Percentiles rank a stretch among this genome's conserved stretches.
Evolutionary conservation across 2,329 filamentous ascomycete genomes (phyloP).

Genomic region (Ophiostoma ips): DNA sequence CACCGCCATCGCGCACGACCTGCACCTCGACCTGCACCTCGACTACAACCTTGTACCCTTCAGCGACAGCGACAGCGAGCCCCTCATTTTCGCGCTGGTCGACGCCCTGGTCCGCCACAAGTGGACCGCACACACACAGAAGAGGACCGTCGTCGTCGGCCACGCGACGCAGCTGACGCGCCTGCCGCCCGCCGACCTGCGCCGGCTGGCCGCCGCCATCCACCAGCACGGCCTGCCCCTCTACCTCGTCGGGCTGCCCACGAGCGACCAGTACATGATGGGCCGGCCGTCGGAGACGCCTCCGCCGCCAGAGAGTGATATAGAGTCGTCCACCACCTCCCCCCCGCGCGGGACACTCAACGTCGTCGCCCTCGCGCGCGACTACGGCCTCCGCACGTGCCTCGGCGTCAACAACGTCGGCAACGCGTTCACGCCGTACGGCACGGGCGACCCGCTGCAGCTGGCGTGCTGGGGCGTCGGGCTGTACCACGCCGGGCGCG

Average conservation of each 20-base stretch:
- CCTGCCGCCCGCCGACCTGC: conserved; percentile 36
- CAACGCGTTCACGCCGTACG: conserved; percentile 61
- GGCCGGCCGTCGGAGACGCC: conserved; percentile 20
- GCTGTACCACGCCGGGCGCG: conserved; percentile 53
- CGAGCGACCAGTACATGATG: conserved; percentile 63
- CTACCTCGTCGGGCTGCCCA: conserved; percentile 55
- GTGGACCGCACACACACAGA: conserved; percentile 27
- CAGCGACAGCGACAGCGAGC: conserved; percentile 17
- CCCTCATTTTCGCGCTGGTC: conserved; percentile 42
- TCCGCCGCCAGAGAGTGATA: not conserved
- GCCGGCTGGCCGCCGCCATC: conserved; percentile 32
- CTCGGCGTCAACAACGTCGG: conserved; percentile 60
- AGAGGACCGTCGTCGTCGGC: conserved; percentile 43
- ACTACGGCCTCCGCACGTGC: conserved; percentile 42
- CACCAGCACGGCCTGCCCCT: conserved; percentile 37
- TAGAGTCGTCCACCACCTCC: not conserved
- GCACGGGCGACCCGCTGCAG: conserved; percentile 49
- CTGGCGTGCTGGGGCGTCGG: conserved; percentile 50
- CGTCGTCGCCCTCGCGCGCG: conserved; percentile 44
- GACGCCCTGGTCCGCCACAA: conserved; percentile 30
- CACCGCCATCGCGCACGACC: conserved; percentile 32
- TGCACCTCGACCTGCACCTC: conserved; percentile 57
- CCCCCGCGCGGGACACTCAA: conserved; percentile 45
- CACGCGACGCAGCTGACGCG: conserved; percentile 55
- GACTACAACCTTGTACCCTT: conserved; percentile 49